phyloP scores from a whole-genome alignment of 345 rosid genomes.

The Bretschneidera sinensis region DNA sequence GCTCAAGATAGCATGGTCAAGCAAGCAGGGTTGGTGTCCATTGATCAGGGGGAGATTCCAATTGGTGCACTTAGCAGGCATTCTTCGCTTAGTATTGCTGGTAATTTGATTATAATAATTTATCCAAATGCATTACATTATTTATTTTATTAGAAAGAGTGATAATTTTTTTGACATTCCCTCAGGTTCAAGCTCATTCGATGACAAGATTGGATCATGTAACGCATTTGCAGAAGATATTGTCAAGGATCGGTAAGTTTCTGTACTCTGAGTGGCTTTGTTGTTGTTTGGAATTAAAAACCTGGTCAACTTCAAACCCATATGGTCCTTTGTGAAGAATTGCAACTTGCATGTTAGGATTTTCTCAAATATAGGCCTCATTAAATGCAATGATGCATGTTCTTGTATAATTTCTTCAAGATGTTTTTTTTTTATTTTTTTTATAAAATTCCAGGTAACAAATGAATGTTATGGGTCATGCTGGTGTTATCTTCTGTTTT shows the following conservation, averaged over 20 bases:
- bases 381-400: too few relatives aligned
- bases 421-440: background rate
- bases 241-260: conserved; percentile 39
- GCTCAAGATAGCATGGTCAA: conserved; percentile 34
- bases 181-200: conserved; percentile 34
- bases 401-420: background rate
- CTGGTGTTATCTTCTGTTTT: too few relatives aligned
- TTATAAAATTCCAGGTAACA: too few relatives aligned
- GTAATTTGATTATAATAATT: conserved; percentile 16
- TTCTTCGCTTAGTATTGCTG: conserved; percentile 30
- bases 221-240: conserved; percentile 32
- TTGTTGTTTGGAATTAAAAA: too few relatives aligned
- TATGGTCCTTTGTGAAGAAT: too few relatives aligned
- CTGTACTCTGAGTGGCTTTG: background rate
- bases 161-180: conserved; percentile 4
- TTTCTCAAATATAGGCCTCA: too few relatives aligned
- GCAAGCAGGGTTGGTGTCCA: conserved; percentile 26
- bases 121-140: background rate
- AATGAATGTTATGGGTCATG: too few relatives aligned
- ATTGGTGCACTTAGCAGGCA: conserved; percentile 33
- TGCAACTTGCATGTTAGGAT: too few relatives aligned
- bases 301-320: too few relatives aligned
- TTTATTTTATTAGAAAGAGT: background rate
- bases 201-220: conserved; percentile 26
- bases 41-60: conserved; percentile 23